phyloP scores from a whole-genome alignment of 768 basidiomycete species.

The Pholiota molesta region DNA sequence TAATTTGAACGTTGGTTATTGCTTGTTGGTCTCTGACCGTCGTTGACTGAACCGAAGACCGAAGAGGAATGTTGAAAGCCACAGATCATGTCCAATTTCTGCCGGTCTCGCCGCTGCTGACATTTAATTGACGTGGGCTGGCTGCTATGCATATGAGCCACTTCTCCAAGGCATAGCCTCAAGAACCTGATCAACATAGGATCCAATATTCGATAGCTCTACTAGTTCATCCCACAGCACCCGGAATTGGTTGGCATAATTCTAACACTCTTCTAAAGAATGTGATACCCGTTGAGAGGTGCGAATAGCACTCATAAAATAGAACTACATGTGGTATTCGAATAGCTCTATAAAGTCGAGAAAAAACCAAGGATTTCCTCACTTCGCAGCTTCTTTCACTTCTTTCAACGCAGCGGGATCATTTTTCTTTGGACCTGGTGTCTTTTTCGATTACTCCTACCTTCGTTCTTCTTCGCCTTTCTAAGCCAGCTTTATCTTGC shows the following conservation, averaged over 20 bases:
- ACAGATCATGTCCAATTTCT: not conserved
- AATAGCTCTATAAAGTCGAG: not conserved
- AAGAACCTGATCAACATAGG: not conserved
- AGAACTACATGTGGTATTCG: not conserved
- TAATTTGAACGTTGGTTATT: no score
- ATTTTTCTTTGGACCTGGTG: constrained; percentile 5
- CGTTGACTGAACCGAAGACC: not conserved
- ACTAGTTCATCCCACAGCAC: not conserved
- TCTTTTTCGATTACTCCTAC: not conserved
- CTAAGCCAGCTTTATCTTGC: not conserved
- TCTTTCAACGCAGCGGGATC: not conserved
- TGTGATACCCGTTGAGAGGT: not conserved
- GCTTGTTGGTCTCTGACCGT: no score
- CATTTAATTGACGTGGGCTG: not conserved
- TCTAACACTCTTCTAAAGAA: not conserved
- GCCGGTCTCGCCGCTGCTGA: not conserved
- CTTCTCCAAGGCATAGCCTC: not conserved
- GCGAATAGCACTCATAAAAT: not conserved
- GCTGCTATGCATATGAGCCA: not conserved
- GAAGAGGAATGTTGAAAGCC: not conserved
- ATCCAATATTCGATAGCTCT: not conserved
- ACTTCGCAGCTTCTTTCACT: not conserved
- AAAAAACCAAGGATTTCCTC: not conserved
- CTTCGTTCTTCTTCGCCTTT: not conserved
- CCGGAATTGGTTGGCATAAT: not conserved